Conservation (phyloP, 1,139 yeast species). For the Torulaspora pretoriensis region DNA sequence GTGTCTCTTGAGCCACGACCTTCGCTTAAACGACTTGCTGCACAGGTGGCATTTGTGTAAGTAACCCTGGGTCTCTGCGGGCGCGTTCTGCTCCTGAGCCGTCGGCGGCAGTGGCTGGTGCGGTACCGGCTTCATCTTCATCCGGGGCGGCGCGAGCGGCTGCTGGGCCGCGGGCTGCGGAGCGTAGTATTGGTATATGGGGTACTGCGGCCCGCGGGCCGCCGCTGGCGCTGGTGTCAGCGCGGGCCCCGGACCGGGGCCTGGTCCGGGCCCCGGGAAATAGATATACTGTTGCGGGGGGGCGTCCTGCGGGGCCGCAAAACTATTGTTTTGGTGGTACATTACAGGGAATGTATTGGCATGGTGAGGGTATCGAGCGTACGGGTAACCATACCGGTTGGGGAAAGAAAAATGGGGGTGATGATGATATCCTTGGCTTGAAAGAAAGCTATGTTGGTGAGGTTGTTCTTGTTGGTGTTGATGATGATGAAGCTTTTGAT, state of each 20-base stretch:
- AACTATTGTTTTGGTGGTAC: background rate
- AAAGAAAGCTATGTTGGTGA: background rate
- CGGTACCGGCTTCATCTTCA: conserved; percentile 1
- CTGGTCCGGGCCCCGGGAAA: conserved; percentile 1
- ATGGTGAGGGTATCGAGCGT: background rate
- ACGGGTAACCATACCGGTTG: background rate
- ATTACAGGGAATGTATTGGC: background rate
- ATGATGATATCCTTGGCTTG: background rate
- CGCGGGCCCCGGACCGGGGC: conserved; percentile 21
- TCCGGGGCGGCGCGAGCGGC: conserved; percentile 1
- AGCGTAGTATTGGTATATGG: conserved; percentile 1
- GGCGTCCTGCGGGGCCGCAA: background rate
- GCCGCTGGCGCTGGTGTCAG: conserved; percentile 17
- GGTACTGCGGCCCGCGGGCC: conserved; percentile 4
- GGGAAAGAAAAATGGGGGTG: too few relatives aligned
- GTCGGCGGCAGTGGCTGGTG: conserved; percentile 1
- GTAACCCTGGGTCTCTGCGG: conserved; percentile 25
- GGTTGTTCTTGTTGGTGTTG: conserved; percentile 7
- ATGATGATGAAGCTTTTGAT: conserved; percentile 8
- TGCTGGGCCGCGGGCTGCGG: background rate
- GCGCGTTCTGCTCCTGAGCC: conserved; percentile 1
- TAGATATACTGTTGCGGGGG: conserved; percentile 1
- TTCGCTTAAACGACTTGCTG: conserved; percentile 71
- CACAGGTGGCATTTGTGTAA: conserved; percentile 77
- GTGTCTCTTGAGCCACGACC: conserved; percentile 90